Evolutionary conservation across 2,329 filamentous ascomycete genomes (phyloP), one percentile per base, ranked within the genome.

Genomic region (Pseudogymnoascus sp.): DNA sequence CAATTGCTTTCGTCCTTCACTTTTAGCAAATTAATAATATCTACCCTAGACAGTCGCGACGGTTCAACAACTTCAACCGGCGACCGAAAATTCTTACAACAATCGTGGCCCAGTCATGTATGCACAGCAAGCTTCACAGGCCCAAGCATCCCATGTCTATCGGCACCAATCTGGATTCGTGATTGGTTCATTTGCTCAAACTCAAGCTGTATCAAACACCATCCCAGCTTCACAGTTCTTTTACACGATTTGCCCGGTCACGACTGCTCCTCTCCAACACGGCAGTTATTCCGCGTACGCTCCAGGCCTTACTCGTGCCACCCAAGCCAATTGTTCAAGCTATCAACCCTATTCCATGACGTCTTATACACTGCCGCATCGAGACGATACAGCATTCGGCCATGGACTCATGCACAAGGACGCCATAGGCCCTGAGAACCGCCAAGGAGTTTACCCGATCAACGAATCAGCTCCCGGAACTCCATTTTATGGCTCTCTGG

Each of bases 361-460:
- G 60, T 70, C 71, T 26, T 72, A 72, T 63, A 66, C 70, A 35
- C 66, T 69, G 21, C 65, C 60, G 24, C 63, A 67, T 7, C 50
- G 68, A 61, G 66, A n/a, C n/a, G n/a, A n/a, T n/a, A n/a, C n/a
- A n/a, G n/a, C n/a, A n/a, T n/a, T n/a, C n/a, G n/a, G n/a, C n/a
- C n/a, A n/a, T n/a, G n/a, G n/a, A n/a, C n/a, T n/a, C 40, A 60
- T 68, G 4, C 66, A 71, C 63, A 73, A 71, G 64, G 72, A 86
- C 36, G 80, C 60, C 85, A 84, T 15, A n/a, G 81, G 78, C 33
- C 76, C 87, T 31, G 84, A 87, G 67, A 86, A 87, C 63, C 84
- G 85, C 24, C 83, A 85, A 60, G 84, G 83, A 13, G 87, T 85
- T 1, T 87, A 87, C 72, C 87, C 85, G 1, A 87, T 85, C 29